phyloP scores from a whole-genome alignment of 805 yeast species.

The Metschnikowia bowlesiae region DNA sequence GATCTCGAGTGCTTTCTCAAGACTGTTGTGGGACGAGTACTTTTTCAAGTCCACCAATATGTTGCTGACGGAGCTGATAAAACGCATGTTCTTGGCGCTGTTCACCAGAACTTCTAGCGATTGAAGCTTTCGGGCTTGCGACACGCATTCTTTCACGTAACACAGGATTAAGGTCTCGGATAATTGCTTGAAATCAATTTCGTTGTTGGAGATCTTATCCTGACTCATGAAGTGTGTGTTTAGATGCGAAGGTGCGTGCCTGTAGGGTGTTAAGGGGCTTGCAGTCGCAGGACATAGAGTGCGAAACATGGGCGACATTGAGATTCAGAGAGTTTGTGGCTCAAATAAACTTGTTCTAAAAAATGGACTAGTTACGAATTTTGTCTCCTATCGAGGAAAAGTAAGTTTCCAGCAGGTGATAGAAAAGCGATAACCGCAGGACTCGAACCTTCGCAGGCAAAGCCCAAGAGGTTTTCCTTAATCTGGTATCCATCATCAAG shows the following conservation, averaged over 20 bases:
- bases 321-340: no score
- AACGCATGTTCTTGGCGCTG: neutral
- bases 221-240: neutral
- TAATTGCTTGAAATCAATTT: constrained; percentile 10
- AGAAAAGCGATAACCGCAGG: constrained; percentile 64
- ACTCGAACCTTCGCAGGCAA: constrained; percentile 77
- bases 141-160: constrained; percentile 8
- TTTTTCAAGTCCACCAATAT: constrained; percentile 5
- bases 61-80: constrained; percentile 4
- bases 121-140: constrained; percentile 1
- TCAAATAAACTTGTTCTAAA: no score
- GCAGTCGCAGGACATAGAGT: neutral
- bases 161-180: constrained; percentile 7
- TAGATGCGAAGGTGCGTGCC: neutral
- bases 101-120: neutral
- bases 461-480: constrained; percentile 66
- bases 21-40: constrained; percentile 12
- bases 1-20: constrained; percentile 55
- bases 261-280: neutral
- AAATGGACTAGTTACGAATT: no score
- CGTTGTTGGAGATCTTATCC: neutral
- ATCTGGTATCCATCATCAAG: constrained; percentile 50
- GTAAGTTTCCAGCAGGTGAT: constrained; percentile 13
- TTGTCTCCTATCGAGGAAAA: no score
- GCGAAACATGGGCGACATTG: neutral